Conservation (phyloP, 345 rosid genomes). For the Brassica napus region Da-Ae NC_063447.1:57923501-57924000, state of each 20-base stretch:
- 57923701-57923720: slow-evolving; percentile 1
- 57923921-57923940: too few relatives aligned
- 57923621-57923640: too few relatives aligned
- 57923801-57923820: neutral
- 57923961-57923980: too few relatives aligned
- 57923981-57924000: too few relatives aligned
- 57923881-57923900: slow-evolving; percentile 9
- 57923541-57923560: too few relatives aligned
- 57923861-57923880: neutral
- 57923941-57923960: too few relatives aligned
- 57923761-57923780: neutral
- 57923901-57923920: neutral
- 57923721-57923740: slow-evolving; percentile 4
- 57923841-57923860: neutral
- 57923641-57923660: too few relatives aligned
- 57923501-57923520: too few relatives aligned
- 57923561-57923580: too few relatives aligned
- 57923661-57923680: neutral
- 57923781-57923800: neutral
- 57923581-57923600: too few relatives aligned
- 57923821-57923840: neutral
- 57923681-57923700: neutral
- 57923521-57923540: too few relatives aligned
- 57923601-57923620: too few relatives aligned
- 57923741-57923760: neutral